phyloP scores from a whole-genome alignment of 805 yeast species.

The Ogataea salicorniae region DNA sequence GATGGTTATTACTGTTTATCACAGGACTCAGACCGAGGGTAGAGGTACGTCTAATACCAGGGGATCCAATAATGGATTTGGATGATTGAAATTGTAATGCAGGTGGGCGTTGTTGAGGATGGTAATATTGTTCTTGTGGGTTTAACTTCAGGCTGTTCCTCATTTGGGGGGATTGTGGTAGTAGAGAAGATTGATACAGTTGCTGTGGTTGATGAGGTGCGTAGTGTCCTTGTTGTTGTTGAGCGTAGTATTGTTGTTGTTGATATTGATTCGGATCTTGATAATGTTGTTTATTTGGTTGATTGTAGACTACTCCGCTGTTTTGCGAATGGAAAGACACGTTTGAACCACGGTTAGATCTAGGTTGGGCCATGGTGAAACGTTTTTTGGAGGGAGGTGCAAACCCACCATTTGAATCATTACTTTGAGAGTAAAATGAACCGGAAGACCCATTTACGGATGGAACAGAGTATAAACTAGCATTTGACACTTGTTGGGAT shows the following conservation, averaged over 20 bases:
- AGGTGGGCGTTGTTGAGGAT: conserved; percentile 2
- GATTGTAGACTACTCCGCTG: not conserved
- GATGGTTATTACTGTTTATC: not conserved
- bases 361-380: conserved; percentile 5
- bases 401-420: conserved; percentile 1
- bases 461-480: conserved; percentile 6
- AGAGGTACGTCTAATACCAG: conserved; percentile 17
- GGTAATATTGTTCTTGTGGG: conserved; percentile 1
- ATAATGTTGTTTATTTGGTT: conserved; percentile 4
- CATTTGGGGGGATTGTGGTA: not conserved
- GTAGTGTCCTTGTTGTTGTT: conserved; percentile 2
- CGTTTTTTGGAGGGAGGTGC: conserved; percentile 4
- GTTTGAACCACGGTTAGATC: conserved; percentile 6
- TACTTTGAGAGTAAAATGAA: conserved; percentile 3
- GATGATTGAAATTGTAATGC: conserved; percentile 7
- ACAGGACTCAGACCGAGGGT: conserved; percentile 6
- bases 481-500: not conserved
- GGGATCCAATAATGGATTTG: conserved; percentile 19
- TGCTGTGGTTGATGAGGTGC: not conserved
- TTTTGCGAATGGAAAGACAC: not conserved
- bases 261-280: conserved; percentile 3
- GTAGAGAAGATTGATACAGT: not conserved
- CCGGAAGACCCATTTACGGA: conserved; percentile 3
- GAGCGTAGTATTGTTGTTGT: conserved; percentile 3
- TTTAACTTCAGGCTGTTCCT: not conserved